Percentiles rank a stretch among this genome's conserved stretches.
phyloP scores from a whole-genome alignment of 345 rosid genomes.

The Litchi chinensis region DNA sequence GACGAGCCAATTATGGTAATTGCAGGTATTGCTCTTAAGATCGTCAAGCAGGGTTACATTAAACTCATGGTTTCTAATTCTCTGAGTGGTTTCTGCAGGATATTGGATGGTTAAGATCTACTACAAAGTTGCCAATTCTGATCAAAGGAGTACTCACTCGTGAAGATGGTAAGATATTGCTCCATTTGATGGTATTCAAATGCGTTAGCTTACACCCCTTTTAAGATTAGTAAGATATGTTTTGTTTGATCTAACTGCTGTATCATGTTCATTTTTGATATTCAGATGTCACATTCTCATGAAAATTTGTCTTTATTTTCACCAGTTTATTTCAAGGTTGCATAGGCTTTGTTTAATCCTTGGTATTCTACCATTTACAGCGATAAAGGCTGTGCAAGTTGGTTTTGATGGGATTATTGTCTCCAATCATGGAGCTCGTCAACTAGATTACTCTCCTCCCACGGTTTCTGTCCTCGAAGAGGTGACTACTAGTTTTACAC shows the following conservation, averaged over 20 bases:
- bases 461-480: conserved; percentile 70
- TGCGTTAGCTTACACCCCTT: no score
- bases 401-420: conserved; percentile 73
- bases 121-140: conserved; percentile 71
- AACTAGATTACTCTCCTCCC: conserved; percentile 72
- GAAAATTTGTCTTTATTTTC: background rate
- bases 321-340: background rate
- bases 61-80: background rate
- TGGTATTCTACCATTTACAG: conserved; percentile 40
- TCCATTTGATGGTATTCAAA: background rate
- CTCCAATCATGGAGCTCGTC: conserved; percentile 86
- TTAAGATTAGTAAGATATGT: no score
- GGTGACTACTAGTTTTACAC: conserved; percentile 30
- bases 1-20: background rate
- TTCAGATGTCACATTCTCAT: no score
- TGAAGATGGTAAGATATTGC: conserved; percentile 70
- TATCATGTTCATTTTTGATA: no score
- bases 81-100: conserved; percentile 49
- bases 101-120: conserved; percentile 74
- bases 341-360: background rate
- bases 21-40: background rate
- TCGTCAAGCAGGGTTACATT: background rate
- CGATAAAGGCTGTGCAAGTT: conserved; percentile 66
- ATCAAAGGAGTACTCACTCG: conserved; percentile 77
- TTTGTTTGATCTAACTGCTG: background rate